Conservation (phyloP, 108 stramenopile genomes). For the Skeletonema marinoi region DNA sequence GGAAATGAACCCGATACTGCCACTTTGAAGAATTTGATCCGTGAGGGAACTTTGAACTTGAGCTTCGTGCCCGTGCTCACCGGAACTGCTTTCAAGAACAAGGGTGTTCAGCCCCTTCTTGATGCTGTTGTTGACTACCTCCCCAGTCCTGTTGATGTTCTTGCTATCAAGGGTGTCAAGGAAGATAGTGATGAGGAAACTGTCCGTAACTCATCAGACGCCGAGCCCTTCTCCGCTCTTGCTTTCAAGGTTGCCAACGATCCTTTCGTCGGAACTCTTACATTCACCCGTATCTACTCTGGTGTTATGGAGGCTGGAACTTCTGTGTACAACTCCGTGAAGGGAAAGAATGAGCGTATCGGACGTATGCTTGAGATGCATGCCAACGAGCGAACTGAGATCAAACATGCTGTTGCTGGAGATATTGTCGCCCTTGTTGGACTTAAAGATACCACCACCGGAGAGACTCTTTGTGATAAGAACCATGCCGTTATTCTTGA, state of each 20-base stretch:
- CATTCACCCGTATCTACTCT: constrained; percentile 97
- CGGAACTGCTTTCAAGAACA: constrained; percentile 98
- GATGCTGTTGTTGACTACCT: constrained; percentile 98
- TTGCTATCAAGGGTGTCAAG: constrained; percentile 89
- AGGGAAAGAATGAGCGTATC: constrained; percentile 97
- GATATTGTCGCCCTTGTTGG: constrained; percentile 96
- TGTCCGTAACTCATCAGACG: constrained; percentile 82
- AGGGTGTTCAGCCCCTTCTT: constrained; percentile 97
- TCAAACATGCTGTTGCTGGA: constrained; percentile 93
- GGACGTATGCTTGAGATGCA: constrained; percentile 98
- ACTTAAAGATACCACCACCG: constrained; percentile 95
- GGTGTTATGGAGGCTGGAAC: constrained; percentile 92
- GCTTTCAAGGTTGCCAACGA: constrained; percentile 99
- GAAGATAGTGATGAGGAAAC: constrained; percentile 70
- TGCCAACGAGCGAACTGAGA: constrained; percentile 95
- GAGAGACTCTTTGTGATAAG: constrained; percentile 95
- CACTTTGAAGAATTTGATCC: constrained; percentile 87
- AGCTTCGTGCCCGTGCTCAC: constrained; percentile 93
- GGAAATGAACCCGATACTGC: constrained; percentile 81
- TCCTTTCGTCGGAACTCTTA: constrained; percentile 93
- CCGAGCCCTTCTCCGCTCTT: constrained; percentile 89
- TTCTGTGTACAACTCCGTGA: constrained; percentile 95
- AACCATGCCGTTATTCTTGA: constrained; percentile 83
- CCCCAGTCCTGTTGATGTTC: constrained; percentile 96
- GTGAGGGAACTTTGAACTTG: constrained; percentile 89